Conservation (phyloP, 768 basidiomycete genomes). For the Rhodotorula kratochvilovae region DNA sequence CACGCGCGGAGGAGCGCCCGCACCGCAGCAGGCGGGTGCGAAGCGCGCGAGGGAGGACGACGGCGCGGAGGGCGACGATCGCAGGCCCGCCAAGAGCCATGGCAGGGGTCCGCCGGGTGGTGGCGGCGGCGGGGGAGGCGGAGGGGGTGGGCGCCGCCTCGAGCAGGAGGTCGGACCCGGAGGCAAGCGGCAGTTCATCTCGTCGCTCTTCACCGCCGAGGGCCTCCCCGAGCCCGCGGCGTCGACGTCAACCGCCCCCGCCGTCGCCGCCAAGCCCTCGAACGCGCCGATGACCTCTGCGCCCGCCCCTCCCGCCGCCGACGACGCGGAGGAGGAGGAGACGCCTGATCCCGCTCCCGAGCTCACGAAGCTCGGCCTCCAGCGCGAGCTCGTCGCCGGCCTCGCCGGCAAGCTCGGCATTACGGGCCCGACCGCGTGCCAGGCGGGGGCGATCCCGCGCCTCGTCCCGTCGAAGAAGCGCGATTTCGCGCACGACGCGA, state of each 20-base stretch:
- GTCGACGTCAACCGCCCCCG: conserved; percentile 19
- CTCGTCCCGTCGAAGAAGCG: conserved; percentile 51
- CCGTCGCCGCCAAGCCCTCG: conserved; percentile 56
- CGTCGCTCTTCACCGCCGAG: conserved; percentile 68
- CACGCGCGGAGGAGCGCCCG: conserved; percentile 46
- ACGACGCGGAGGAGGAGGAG: conserved; percentile 16
- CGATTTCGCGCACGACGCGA: conserved; percentile 75
- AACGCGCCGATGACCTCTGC: conserved; percentile 70
- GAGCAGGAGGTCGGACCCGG: conserved; percentile 25
- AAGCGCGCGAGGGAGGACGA: background rate
- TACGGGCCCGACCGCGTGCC: conserved; percentile 80
- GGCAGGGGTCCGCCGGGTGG: conserved; percentile 39
- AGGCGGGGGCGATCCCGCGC: conserved; percentile 65
- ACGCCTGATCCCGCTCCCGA: conserved; percentile 56
- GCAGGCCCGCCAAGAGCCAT: conserved; percentile 54
- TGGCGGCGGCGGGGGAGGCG: conserved; percentile 14
- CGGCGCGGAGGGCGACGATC: background rate
- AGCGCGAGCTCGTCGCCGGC: conserved; percentile 73
- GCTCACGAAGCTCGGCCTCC: conserved; percentile 75
- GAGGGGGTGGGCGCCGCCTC: conserved; percentile 9
- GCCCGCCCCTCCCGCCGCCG: background rate
- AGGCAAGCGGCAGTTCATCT: conserved; percentile 58
- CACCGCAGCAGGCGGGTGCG: conserved; percentile 39
- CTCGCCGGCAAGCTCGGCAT: conserved; percentile 75
- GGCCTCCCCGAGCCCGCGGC: conserved; percentile 42